These are phyloP conservation scores for Gentiana macrophylla DNA, from an alignment of 257 asterid species.

Conservation along the genomic window DNA sequence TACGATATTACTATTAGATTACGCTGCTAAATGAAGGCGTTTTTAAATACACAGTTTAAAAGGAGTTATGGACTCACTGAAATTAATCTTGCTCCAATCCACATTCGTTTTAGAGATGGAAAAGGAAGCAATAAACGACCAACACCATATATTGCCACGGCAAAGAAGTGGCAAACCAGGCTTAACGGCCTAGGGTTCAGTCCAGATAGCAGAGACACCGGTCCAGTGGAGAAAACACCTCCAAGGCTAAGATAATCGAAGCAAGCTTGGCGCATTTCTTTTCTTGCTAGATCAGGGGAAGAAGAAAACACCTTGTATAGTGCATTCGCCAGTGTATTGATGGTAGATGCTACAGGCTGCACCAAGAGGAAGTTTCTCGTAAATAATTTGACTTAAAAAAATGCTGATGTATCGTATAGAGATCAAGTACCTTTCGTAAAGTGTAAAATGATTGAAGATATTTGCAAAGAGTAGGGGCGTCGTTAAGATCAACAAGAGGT, in stretches of 20 bases:
- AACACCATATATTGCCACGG: slow-evolving; percentile 46
- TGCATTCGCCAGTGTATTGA: slow-evolving; percentile 54
- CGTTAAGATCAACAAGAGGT: slow-evolving; percentile 35
- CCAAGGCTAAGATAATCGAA: slow-evolving; percentile 53
- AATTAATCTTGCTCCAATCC: slow-evolving; percentile 41
- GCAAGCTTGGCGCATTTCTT: slow-evolving; percentile 57
- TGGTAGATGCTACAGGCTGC: slow-evolving; percentile 58
- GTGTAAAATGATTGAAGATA: slow-evolving; percentile 57
- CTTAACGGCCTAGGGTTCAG: slow-evolving; percentile 48
- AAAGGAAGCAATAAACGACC: slow-evolving; percentile 55
- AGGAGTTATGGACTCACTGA: slow-evolving; percentile 16
- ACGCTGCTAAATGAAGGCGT: too few species aligned
- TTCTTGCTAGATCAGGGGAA: slow-evolving; percentile 53
- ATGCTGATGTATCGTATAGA: neutral
- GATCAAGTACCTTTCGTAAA: slow-evolving; percentile 35
- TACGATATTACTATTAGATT: neutral
- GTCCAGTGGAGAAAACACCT: slow-evolving; percentile 45
- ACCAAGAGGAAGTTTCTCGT: neutral
- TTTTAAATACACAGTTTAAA: neutral
- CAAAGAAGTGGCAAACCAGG: slow-evolving; percentile 50
- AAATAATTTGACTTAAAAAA: neutral
- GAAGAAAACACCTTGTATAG: slow-evolving; percentile 48
- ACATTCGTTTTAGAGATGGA: slow-evolving; percentile 41
- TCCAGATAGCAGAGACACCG: slow-evolving; percentile 49
- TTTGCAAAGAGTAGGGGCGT: slow-evolving; percentile 33